Evolutionary conservation across 1,139 yeast species (phyloP).

Genomic region (Blastobotrys proliferans): DNA sequence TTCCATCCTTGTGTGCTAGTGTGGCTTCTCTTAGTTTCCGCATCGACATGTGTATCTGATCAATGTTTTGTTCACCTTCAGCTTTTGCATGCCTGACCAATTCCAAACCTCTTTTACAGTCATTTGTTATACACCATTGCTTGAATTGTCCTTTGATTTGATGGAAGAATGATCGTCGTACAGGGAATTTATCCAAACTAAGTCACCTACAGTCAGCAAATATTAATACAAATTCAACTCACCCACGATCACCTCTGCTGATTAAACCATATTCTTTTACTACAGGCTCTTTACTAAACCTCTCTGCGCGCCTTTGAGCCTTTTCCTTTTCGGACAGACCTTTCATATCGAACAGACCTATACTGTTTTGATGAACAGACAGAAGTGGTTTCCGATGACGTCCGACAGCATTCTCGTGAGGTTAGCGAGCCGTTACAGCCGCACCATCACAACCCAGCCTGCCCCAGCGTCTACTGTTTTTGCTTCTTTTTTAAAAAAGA

Average conservation of each 20-base stretch:
- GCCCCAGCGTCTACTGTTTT: too few relatives aligned
- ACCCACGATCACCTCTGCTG: conserved; percentile 24
- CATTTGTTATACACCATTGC: conserved; percentile 9
- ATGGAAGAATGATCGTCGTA: conserved; percentile 15
- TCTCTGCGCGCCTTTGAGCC: conserved; percentile 10
- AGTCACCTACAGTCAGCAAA: background rate
- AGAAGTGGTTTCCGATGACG: too few relatives aligned
- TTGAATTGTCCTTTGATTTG: conserved; percentile 13
- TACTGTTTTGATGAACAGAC: too few relatives aligned
- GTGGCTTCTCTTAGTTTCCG: conserved; percentile 25
- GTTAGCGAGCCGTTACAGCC: too few relatives aligned
- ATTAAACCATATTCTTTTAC: conserved; percentile 19
- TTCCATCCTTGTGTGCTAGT: conserved; percentile 5
- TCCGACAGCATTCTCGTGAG: too few relatives aligned
- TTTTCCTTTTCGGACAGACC: conserved; percentile 11
- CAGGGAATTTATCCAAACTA: conserved; percentile 11
- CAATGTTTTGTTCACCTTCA: conserved; percentile 8
- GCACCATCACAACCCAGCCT: too few relatives aligned
- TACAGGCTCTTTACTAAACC: conserved; percentile 9
- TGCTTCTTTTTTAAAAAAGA: too few relatives aligned
- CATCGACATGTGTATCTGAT: conserved; percentile 20
- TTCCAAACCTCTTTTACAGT: conserved; percentile 5
- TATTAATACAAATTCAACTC: background rate
- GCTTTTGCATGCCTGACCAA: conserved; percentile 2
- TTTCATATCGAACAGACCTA: too few relatives aligned